Base-by-base conservation (phyloP, 2,329 filamentous ascomycete species). In the Chaetothyriales sp. region DNA sequence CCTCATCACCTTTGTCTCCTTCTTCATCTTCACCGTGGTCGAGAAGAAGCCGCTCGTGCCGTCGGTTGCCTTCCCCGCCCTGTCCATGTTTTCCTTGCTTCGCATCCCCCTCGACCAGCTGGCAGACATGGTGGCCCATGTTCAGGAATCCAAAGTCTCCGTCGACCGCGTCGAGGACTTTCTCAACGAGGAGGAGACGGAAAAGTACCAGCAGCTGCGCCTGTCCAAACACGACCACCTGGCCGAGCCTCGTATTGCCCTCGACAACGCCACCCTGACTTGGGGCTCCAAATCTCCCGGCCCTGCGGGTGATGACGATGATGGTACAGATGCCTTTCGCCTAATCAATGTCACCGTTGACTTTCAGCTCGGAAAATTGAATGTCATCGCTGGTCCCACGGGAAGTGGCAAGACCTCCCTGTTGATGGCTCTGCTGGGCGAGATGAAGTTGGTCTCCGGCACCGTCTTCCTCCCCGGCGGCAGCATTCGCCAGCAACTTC, bases 91-190 rank as follows among this genome's bases (percentile, higher is more conserved):
- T 67, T 89, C 89, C 65, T 81, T 98, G 43, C 81, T 98, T 13
- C 83, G 92, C 47, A 86, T 95, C 50, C 92, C 92, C 4, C 74
- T 98, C 46, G 92, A 98, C 66, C 90, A 97, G 69, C 77, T 98
- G 50, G 92, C 92, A 48, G 92, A 98, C 68, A 98, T 98, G 92
- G 85, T 97, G 64, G 92, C 92, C 9, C 92, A 97, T 69, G 89
- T 98, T 3, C 89, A 95, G 70, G 92, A 98, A 69, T 87, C 89
- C 20, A 94, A 94, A 70, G 90, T 98, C 18, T 98, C 92, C 0
- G 82, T 98, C 49, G 89, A 95, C 63, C 89, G 92, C 73, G 87
- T 98, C 6, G 90, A 98, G 64, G 86, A 94, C 61, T 98, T 95
- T 62, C 69, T 98, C 44, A 82, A 77, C 52, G 92, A 98, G 65